Percentiles rank a stretch among this genome's conserved stretches.
These are phyloP conservation scores for Perkinsus olseni DNA, from an alignment of 169 alveolate genomes.

Conservation along the genomic window DNA sequence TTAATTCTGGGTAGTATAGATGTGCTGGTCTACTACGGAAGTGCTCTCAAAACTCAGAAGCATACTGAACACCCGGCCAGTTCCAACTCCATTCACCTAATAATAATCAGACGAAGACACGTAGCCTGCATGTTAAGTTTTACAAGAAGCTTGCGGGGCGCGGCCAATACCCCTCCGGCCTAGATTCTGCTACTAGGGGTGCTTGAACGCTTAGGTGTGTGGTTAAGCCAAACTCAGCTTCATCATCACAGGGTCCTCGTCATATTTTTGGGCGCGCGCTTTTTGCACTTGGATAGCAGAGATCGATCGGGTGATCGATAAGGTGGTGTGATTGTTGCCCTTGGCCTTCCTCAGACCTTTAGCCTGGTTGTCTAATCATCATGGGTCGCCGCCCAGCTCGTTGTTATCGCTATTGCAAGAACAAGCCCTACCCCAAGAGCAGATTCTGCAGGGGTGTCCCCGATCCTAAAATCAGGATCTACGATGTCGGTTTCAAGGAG, in stretches of 20 bases:
- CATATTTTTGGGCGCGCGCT: not conserved
- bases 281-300: not conserved
- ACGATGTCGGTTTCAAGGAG: constrained; percentile 94
- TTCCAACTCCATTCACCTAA: no score
- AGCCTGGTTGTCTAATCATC: constrained; percentile 14
- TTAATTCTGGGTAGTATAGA: no score
- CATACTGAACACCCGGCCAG: no score
- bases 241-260: not conserved
- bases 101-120: no score
- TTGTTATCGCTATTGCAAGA: constrained; percentile 96
- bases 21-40: no score
- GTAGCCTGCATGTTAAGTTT: no score
- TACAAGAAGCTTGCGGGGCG: no score
- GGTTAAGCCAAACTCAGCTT: not conserved
- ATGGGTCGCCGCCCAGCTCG: constrained; percentile 99
- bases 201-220: no score
- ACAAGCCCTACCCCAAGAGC: constrained; percentile 99
- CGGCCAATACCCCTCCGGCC: no score
- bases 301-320: not conserved
- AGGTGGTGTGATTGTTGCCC: not conserved
- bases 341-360: not conserved
- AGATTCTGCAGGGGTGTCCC: constrained; percentile 99
- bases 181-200: no score
- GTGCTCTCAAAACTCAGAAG: no score
- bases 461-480: constrained; percentile 96